Base-by-base conservation (phyloP, 2,329 filamentous ascomycete genomes). In the Aspergillus jensenii region DNA sequence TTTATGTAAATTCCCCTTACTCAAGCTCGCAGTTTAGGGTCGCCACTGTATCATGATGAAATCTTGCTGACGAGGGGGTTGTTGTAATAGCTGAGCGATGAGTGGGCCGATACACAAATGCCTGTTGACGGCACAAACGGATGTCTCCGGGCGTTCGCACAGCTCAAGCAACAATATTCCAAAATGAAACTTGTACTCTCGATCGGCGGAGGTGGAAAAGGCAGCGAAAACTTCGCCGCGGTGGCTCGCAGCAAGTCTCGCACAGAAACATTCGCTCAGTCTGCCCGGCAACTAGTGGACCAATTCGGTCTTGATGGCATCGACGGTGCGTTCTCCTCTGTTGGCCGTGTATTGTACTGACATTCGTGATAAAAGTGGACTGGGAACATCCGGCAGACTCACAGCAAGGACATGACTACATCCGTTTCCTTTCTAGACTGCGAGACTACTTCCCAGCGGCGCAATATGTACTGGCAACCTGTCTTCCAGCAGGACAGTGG, bases 161-260 rank as follows among this genome's bases (percentile, higher is more conserved):
- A 87, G 62, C 79, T 93, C 62, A 93, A 93, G 73, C 80, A 84
- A 63, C 83, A 85, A 64, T 86, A 92, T 68, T 83, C 82, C 33
- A 84, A 89, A 68, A 79, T 95, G 54, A 87, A 88, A 65, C 84
- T 92, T n/a, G 81, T 93, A 14, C 77, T 95, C 25, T 93, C 90
- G 2, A 82, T 95, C 59, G 90, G 90, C 17, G 90, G 90, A 6
- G 84, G 82, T 23, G 78, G 78, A 14, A 78, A 78, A 62, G 88
- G 88, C 5, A 85, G 84, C 61, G 82, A 87, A 61, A 81, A 85
- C 51, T 93, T 91, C 66, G 84, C 89, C 6, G 71, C 79, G 19
- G 87, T 92, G 46, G 89, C 90, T 21, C 80, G 82, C 43, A 84
- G 81, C 69, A 79, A 84, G 25, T 71, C 82, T 11, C 75, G 82